A percentile compares a stretch with the other conserved stretches of the same genome.
These are phyloP conservation scores for Schwanniomyces sp. DNA, from an alignment of 805 yeast genomes.

Conservation along the genomic window DNA sequence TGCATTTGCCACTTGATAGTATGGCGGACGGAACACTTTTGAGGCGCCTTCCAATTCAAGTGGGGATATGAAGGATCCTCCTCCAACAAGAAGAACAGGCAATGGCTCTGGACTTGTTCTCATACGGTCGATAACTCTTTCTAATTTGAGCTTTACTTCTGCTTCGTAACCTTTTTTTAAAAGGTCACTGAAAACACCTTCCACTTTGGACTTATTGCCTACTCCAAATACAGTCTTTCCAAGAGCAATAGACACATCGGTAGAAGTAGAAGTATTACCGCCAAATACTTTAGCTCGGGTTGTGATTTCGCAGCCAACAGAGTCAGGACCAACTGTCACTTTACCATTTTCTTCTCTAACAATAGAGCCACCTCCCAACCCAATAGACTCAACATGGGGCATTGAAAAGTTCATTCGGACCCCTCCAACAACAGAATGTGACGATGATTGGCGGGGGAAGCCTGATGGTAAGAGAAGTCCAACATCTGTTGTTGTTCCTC, in stretches of 20 bases:
- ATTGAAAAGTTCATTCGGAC: constrained; percentile 50
- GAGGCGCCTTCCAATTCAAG: constrained; percentile 46
- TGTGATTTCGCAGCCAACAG: constrained; percentile 43
- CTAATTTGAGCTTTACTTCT: constrained; percentile 29
- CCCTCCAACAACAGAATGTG: constrained; percentile 45
- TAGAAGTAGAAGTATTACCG: constrained; percentile 39
- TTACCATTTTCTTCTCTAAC: constrained; percentile 24
- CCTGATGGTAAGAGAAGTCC: constrained; percentile 46
- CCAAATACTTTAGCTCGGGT: constrained; percentile 40
- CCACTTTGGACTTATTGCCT: constrained; percentile 24
- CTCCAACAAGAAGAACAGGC: constrained; percentile 48
- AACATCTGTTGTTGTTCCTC: constrained; percentile 54
- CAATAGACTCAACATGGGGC: constrained; percentile 52
- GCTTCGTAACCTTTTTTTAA: constrained; percentile 6
- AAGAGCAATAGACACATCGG: constrained; percentile 33
- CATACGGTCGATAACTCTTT: constrained; percentile 43
- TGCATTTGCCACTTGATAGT: constrained; percentile 47
- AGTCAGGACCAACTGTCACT: constrained; percentile 47
- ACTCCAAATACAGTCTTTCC: constrained; percentile 10
- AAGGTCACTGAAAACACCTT: constrained; percentile 9
- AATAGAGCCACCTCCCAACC: constrained; percentile 52
- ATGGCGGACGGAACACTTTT: constrained; percentile 41
- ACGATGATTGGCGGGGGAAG: constrained; percentile 47
- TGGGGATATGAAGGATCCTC: constrained; percentile 44
- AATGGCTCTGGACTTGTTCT: constrained; percentile 44